Evolutionary conservation across 495 filamentous ascomycete genomes (phyloP).

Genomic region (Coniosporium apollinis): DNA sequence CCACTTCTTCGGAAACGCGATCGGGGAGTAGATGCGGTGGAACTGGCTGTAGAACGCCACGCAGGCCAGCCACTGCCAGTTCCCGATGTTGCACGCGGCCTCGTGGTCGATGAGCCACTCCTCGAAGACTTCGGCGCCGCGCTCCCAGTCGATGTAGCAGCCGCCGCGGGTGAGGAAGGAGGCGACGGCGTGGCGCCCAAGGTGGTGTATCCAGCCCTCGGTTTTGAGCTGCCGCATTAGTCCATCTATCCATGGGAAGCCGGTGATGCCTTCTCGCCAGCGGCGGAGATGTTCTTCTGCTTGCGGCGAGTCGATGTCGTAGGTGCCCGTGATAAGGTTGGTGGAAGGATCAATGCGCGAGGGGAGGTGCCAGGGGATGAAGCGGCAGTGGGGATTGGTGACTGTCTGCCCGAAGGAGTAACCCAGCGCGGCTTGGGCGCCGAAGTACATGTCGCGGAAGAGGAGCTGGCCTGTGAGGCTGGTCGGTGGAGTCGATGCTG

Average conservation of each 20-base stretch:
- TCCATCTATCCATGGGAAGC: constrained; percentile 60
- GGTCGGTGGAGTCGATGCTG: constrained; percentile 34
- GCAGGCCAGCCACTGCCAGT: constrained; percentile 64
- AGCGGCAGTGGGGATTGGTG: constrained; percentile 41
- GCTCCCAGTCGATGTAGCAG: constrained; percentile 57
- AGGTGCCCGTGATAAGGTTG: constrained; percentile 29
- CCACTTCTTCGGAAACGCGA: constrained; percentile 51
- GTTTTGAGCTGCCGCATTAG: constrained; percentile 52
- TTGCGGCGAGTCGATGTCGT: constrained; percentile 36
- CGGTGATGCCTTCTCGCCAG: constrained; percentile 47
- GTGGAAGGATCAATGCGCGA: constrained; percentile 28
- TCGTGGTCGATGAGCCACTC: constrained; percentile 58
- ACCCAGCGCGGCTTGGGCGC: constrained; percentile 47
- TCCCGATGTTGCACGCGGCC: constrained; percentile 48
- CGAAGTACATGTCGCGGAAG: constrained; percentile 67
- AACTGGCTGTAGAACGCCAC: constrained; percentile 52
- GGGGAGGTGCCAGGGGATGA: constrained; percentile 56
- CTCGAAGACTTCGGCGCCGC: constrained; percentile 57
- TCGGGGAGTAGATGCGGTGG: constrained; percentile 47
- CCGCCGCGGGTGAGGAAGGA: constrained; percentile 58
- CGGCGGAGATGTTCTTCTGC: constrained; percentile 46
- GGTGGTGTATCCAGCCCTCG: constrained; percentile 62
- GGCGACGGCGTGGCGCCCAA: constrained; percentile 53
- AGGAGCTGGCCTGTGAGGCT: constrained; percentile 51
- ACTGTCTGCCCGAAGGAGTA: constrained; percentile 37